Base-by-base conservation (phyloP, 1,284 basidiomycete species). In the Heliocybe sulcata region DNA sequence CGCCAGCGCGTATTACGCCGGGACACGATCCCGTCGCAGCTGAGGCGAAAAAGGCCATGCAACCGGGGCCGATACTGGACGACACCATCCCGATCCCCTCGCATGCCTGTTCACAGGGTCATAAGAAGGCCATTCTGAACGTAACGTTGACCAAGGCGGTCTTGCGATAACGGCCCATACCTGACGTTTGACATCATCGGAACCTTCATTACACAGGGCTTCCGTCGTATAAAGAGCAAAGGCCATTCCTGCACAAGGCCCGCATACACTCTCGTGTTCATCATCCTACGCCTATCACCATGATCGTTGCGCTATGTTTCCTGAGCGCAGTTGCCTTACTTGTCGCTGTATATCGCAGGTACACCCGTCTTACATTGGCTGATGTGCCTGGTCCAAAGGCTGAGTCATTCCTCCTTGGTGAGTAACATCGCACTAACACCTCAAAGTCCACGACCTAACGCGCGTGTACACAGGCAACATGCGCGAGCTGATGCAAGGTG, bases 401-500 rank as follows among this genome's bases (percentile, higher is more conserved):
- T 6, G 47, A 49, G 20, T 49, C 47, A 16, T 49, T 49, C 47
- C 47, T 49, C 22, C 23, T 49, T 6, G 47, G 47, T 49, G 12
- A 8, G 42, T 45, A 25, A 6, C 3, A 8, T 6, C n/a, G 22
- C 9, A 16, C 20, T 8, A 9, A 11, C 6, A n/a, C 47, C 16
- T 22, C 20, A 26, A 4, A 12, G 8, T 14, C 20, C 20, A 11
- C 8, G 23, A 25, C 8, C 20, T 49, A 11, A 45, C 27, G 3
- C 25, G 20, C 45, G 31, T 51, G 12, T 25, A 23, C 55, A 1
- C 61, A 81, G 80, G 80, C 2, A 77, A 79, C 56, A 65, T 81
- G 16, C 70, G 70, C 23, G 75, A 81, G 59, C 65, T 79, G 27
- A 76, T 77, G 60, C 76, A 77, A 56, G 75, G 73, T 56, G 73